Percentiles rank a stretch among this genome's conserved stretches.
phyloP scores from a whole-genome alignment of 768 basidiomycete genomes.

The Lactarius deliciosus region DNA sequence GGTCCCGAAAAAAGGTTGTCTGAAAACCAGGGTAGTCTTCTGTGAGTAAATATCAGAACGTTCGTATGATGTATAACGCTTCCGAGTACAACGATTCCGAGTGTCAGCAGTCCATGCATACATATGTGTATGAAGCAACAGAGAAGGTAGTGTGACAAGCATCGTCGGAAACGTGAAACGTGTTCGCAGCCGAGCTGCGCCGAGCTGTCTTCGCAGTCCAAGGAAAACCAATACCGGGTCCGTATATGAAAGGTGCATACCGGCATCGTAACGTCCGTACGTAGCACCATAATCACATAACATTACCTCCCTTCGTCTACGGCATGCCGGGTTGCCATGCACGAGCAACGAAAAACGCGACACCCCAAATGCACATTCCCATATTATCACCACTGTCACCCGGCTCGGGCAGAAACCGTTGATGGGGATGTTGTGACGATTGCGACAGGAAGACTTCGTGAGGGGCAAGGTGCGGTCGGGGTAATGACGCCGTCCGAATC shows the following conservation, averaged over 20 bases:
- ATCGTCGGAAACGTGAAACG: conserved; percentile 19
- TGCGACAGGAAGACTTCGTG: background rate
- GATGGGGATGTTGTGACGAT: background rate
- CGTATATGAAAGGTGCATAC: conserved; percentile 2
- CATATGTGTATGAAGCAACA: background rate
- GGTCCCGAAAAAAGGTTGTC: background rate
- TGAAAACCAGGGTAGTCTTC: background rate
- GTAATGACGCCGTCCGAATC: conserved; percentile 25
- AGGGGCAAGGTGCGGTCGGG: conserved; percentile 28
- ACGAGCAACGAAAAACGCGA: background rate
- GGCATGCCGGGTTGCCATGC: conserved; percentile 1
- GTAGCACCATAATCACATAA: background rate
- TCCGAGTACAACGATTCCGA: conserved; percentile 5
- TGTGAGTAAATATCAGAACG: background rate
- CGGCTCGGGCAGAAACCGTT: background rate
- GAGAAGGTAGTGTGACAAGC: conserved; percentile 8
- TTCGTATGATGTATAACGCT: conserved; percentile 16
- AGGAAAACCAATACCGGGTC: background rate
- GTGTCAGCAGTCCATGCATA: conserved; percentile 19
- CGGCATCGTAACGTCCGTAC: conserved; percentile 4
- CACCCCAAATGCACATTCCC: background rate
- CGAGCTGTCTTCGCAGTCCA: conserved; percentile 1
- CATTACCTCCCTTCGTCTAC: conserved; percentile 5
- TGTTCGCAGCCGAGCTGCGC: conserved; percentile 23
- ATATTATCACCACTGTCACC: conserved; percentile 1